Evolutionary conservation across 352 stramenopile species (phyloP), one percentile per base, ranked within the genome.

Genomic region (Globisporangium abappressorium): DNA sequence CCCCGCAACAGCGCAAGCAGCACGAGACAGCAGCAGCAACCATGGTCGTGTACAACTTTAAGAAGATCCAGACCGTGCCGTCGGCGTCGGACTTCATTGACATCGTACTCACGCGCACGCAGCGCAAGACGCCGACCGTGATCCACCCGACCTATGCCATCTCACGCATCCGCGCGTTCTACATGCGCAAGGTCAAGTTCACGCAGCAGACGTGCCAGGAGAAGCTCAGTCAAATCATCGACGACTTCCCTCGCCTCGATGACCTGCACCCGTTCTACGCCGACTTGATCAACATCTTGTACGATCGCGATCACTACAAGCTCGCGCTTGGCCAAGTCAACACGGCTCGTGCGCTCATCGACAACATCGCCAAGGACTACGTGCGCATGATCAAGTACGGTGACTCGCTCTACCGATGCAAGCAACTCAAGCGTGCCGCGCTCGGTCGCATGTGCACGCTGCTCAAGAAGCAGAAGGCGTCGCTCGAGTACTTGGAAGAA

Each of bases 131-230:
- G 58, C 98, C 98, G 34, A 99, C 98, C 47, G 97, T 99, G 20
- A 97, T 99, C 77, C 98, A 99, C 81, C 98, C 97, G 28, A 98
- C 97, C 7, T 98, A 97, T 66, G 79, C 83, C 74, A 99, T 99
- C 80, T 98, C 90, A 41, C 89, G 98, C 71, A 99, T 99, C 85
- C 85, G 82, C 62, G 84, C 88, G 54, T 96, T 93, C 68, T 95
- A 95, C 91, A 99, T 99, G 97, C 89, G 97, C 78, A 99, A 99
- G 88, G 97, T 99, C 78, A 99, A 99, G 82, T 99, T 99, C 87
- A 99, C 98, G 68, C 97, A 99, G 85, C 97, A 99, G 84, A 99
- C 96, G 49, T 99, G 98, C 75, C 95, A 97, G 64, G 98, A 99
- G 73, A 97, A 98, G 67, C 90, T 99, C 9, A 95, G 87, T 22